These are phyloP conservation scores for Ajuga chamaepitys DNA, from an alignment of 257 asterid genomes.

Conservation along the genomic window DNA sequence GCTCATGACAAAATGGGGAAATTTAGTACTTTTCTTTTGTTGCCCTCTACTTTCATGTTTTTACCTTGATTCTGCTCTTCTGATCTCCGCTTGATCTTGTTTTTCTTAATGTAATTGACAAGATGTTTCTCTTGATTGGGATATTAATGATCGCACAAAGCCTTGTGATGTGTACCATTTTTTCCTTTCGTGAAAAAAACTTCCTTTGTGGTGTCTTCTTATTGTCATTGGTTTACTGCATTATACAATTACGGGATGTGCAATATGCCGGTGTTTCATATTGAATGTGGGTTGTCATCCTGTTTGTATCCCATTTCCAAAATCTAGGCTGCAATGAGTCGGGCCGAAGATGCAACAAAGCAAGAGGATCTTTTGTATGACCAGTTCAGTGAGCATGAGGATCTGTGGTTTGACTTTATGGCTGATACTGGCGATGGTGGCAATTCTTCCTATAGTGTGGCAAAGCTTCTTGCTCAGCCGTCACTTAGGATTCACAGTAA, in stretches of 20 bases:
- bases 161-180: background rate
- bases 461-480: conserved; percentile 95
- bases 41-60: background rate
- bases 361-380: conserved; percentile 82
- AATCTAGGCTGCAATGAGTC: conserved; percentile 93
- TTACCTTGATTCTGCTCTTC: background rate
- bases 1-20: background rate
- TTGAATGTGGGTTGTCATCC: conserved; percentile 6
- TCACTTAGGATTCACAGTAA: conserved; percentile 43
- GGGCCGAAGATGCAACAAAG: conserved; percentile 70
- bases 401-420: conserved; percentile 98
- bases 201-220: background rate
- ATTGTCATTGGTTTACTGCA: background rate
- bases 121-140: conserved; percentile 1
- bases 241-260: background rate
- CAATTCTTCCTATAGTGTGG: conserved; percentile 85
- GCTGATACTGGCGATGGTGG: conserved; percentile 99
- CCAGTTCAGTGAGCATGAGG: conserved; percentile 77
- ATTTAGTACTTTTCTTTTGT: background rate
- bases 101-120: background rate
- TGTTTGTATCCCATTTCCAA: conserved; percentile 4
- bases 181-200: background rate
- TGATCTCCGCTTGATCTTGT: background rate
- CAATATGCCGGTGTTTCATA: background rate
- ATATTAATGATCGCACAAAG: background rate